These are phyloP conservation scores for Aspergillus alliaceus DNA, from an alignment of 2,329 filamentous ascomycete species.

Conservation along the genomic window DNA sequence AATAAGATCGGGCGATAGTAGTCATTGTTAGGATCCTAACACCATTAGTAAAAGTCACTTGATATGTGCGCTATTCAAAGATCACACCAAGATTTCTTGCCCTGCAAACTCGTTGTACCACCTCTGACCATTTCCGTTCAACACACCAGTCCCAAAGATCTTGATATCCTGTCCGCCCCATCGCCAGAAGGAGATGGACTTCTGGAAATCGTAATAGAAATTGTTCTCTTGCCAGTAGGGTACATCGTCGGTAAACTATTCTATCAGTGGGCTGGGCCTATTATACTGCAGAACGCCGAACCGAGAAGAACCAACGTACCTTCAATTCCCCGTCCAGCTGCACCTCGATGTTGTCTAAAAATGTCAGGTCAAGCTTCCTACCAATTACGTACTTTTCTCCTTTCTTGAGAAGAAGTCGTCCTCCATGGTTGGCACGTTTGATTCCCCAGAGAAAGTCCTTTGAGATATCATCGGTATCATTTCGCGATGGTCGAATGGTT, in stretches of 20 bases:
- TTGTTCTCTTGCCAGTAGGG: slow-evolving; percentile 52
- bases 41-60: not conserved
- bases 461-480: slow-evolving; percentile 58
- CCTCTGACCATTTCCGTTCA: slow-evolving; percentile 57
- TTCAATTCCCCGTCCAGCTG: slow-evolving; percentile 59
- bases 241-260: slow-evolving; percentile 48
- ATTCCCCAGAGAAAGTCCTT: slow-evolving; percentile 56
- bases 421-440: slow-evolving; percentile 59
- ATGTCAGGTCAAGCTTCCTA: slow-evolving; percentile 59
- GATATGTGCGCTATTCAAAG: too few relatives aligned
- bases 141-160: slow-evolving; percentile 57
- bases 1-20: slow-evolving; percentile 62
- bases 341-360: slow-evolving; percentile 58
- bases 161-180: slow-evolving; percentile 64
- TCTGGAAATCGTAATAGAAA: slow-evolving; percentile 53
- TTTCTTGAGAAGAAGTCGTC: slow-evolving; percentile 56
- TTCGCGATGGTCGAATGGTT: slow-evolving; percentile 53
- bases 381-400: slow-evolving; percentile 59
- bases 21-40: slow-evolving; percentile 51
- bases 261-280: not conserved
- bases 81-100: slow-evolving; percentile 36
- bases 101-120: slow-evolving; percentile 53
- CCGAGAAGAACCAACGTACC: too few relatives aligned
- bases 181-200: slow-evolving; percentile 62
- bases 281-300: too few relatives aligned